Evolutionary conservation across 139 green algal species (phyloP), one percentile per base, ranked within the genome.

Genomic region (Dunaliella sp.): DNA sequence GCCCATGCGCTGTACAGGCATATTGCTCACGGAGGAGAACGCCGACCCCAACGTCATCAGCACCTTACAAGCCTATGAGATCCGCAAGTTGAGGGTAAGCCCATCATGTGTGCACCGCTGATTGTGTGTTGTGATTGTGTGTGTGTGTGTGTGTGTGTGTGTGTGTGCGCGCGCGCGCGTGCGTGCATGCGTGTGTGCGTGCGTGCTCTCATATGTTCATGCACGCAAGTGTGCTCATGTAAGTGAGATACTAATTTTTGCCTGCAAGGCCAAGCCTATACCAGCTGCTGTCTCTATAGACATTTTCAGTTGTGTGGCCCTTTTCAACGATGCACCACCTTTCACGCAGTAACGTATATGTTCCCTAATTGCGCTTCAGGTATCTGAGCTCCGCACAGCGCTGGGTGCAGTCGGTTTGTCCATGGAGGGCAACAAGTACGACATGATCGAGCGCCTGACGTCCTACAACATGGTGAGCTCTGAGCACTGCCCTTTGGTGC

Each of bases 391-490:
- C 38, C 73, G 83, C 22, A 31, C 30, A 22, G 87, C 84, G 35
- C 48, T 88, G 0, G 33, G 25, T 16, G n/a, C 48, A 30, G 65
- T 86, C 7, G 84, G 81, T 1, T 75, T 88, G 80, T 30, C 31
- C 28, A 36, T 32, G 12, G 73, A 48, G 21, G 87, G 87, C n/a
- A 90, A 84, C 84, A 86, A 86, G 76, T 90, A 90, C 80, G 84
- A 88, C 30, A 87, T 90, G 87, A 21, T 86, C 34, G 84, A 90
- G 74, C 84, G 84, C 12, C 74, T 90, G 38, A n/a, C 74, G 12
- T 33, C 74, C 31, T 22, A 80, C 30, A 33, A 80, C 30, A 25
- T 36, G 21, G 74, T 80, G 78, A 83, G 78, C 76, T 81, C 25
- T 25, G 25, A 21, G 25, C 21, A n/a, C 30, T 33, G 76, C n/a